Conservation (phyloP, 1,139 yeast species). For the Meyerozyma carpophila region DNA sequence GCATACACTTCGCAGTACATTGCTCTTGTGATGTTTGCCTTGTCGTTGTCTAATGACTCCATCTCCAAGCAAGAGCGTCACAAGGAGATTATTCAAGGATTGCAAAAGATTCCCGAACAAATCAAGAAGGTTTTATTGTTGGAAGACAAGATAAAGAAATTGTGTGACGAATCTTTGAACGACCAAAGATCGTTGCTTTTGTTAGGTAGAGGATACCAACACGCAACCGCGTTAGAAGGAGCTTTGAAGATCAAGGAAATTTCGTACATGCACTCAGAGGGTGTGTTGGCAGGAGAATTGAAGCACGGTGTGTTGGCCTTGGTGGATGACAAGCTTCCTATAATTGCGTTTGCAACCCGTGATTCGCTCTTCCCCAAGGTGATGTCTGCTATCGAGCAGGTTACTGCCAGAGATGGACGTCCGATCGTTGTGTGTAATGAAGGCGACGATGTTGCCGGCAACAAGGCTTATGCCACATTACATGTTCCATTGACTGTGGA, state of each 20-base stretch:
- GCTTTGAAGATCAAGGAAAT: constrained; percentile 97
- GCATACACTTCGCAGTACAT: constrained; percentile 98
- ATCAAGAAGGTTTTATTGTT: constrained; percentile 71
- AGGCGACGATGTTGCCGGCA: constrained; percentile 57
- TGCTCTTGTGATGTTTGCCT: constrained; percentile 95
- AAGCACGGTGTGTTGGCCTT: constrained; percentile 98
- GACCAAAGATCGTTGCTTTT: constrained; percentile 82
- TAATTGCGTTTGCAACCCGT: constrained; percentile 94
- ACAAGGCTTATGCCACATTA: constrained; percentile 60
- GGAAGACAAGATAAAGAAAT: constrained; percentile 66
- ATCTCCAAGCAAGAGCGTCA: constrained; percentile 74
- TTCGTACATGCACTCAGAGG: constrained; percentile 98
- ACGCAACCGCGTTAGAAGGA: constrained; percentile 96
- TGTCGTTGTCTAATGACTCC: constrained; percentile 88
- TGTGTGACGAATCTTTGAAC: constrained; percentile 69
- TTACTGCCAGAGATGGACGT: constrained; percentile 93
- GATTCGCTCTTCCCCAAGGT: constrained; percentile 96
- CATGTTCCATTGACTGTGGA: constrained; percentile 96
- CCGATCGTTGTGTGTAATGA: constrained; percentile 93
- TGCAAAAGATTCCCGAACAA: constrained; percentile 80
- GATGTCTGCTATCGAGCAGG: constrained; percentile 94
- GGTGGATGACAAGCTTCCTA: constrained; percentile 90
- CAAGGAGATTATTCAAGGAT: constrained; percentile 79
- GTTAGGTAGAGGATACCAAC: constrained; percentile 96
- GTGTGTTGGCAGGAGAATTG: constrained; percentile 97